phyloP scores from a whole-genome alignment of 1,284 basidiomycete genomes.

The Trichosporon coremiiforme region DNA sequence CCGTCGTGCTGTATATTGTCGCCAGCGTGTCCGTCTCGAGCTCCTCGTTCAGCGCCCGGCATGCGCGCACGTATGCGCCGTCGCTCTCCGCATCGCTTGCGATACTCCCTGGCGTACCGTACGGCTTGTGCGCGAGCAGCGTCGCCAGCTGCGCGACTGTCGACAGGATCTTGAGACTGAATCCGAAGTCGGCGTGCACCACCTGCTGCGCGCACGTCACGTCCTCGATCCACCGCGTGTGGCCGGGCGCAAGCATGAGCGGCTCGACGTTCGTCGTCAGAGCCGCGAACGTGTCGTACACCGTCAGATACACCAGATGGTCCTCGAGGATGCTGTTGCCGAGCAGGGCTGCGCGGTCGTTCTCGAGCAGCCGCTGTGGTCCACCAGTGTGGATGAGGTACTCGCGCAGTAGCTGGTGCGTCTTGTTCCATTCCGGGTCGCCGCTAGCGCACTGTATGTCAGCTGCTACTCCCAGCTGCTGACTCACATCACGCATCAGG shows the following conservation, averaged over 20 bases:
- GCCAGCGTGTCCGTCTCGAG: constrained; percentile 27
- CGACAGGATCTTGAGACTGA: constrained; percentile 26
- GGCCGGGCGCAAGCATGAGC: constrained; percentile 11
- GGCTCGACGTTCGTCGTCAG: constrained; percentile 22
- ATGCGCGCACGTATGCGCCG: constrained; percentile 19
- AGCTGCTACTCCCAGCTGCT: background rate
- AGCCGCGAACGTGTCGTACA: constrained; percentile 28
- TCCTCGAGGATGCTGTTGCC: constrained; percentile 25
- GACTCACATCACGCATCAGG: constrained; percentile 27
- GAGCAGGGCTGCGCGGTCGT: constrained; percentile 13
- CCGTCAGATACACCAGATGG: constrained; percentile 27
- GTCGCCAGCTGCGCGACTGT: constrained; percentile 26
- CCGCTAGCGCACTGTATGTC: constrained; percentile 23
- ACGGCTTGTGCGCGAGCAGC: constrained; percentile 23
- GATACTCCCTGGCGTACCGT: background rate
- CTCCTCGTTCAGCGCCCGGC: constrained; percentile 25
- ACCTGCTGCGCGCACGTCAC: constrained; percentile 29
- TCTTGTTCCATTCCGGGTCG: constrained; percentile 26
- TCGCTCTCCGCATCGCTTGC: constrained; percentile 11
- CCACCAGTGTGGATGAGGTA: constrained; percentile 25
- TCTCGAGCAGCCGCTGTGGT: constrained; percentile 20
- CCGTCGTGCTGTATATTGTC: constrained; percentile 27
- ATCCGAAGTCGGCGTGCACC: constrained; percentile 27
- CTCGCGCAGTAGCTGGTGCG: constrained; percentile 15
- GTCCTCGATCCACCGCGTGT: constrained; percentile 26